Conservation (phyloP, 306 rosid genomes). For the Lathyrus sativus region DNA sequence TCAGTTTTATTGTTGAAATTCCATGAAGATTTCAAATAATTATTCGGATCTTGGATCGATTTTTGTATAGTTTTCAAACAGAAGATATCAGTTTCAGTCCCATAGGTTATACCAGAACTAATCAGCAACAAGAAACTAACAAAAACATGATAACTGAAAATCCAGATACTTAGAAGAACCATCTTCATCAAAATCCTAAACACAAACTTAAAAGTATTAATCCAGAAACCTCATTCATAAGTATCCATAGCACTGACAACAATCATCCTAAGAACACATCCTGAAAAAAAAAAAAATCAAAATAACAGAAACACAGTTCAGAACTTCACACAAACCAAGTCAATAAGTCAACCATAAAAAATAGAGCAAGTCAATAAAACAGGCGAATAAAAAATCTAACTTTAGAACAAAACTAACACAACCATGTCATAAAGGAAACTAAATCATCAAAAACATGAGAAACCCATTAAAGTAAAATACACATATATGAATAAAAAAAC, state of each 20-base stretch:
- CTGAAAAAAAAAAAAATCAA: slow-evolving; percentile 31
- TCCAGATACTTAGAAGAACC: slow-evolving; percentile 38
- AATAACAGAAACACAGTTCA: slow-evolving; percentile 34
- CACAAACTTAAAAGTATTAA: slow-evolving; percentile 24
- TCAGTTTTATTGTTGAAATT: slow-evolving; percentile 60
- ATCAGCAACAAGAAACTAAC: slow-evolving; percentile 50
- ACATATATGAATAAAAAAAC: slow-evolving; percentile 14
- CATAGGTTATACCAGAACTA: slow-evolving; percentile 49
- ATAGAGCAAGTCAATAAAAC: slow-evolving; percentile 11
- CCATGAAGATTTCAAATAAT: slow-evolving; percentile 60
- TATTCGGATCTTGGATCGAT: slow-evolving; percentile 57
- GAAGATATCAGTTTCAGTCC: slow-evolving; percentile 55
- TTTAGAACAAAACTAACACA: slow-evolving; percentile 29
- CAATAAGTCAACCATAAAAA: slow-evolving; percentile 34
- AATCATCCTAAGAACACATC: slow-evolving; percentile 24
- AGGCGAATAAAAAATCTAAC: background rate
- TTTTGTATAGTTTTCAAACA: slow-evolving; percentile 57
- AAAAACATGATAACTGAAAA: slow-evolving; percentile 33
- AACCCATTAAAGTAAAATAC: slow-evolving; percentile 5
- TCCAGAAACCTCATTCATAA: slow-evolving; percentile 37
- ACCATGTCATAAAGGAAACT: background rate
- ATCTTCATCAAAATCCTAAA: slow-evolving; percentile 47
- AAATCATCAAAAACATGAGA: slow-evolving; percentile 32
- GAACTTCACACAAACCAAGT: slow-evolving; percentile 37
- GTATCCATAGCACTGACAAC: slow-evolving; percentile 2